phyloP scores from a whole-genome alignment of 768 basidiomycete genomes.

The Boletus sp. region DNA sequence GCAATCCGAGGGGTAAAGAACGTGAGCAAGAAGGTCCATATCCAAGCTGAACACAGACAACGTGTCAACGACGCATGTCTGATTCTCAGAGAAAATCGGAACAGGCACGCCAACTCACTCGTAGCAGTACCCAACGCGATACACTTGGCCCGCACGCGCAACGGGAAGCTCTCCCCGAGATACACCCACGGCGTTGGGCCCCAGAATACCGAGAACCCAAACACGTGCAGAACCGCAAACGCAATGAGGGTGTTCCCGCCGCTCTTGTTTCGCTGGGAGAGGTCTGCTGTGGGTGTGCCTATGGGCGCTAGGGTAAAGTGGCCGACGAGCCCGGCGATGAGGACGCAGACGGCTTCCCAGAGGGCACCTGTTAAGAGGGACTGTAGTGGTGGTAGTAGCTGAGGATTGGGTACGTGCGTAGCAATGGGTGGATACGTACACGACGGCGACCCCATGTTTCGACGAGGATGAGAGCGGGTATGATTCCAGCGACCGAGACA shows the following conservation, averaged over 20 bases:
- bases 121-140: constrained; percentile 68
- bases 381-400: neutral
- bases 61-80: neutral
- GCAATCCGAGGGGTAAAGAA: constrained; percentile 73
- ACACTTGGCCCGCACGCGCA: constrained; percentile 70
- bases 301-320: constrained; percentile 61
- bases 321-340: constrained; percentile 69
- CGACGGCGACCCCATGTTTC: constrained; percentile 72
- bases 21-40: constrained; percentile 72
- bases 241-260: constrained; percentile 56
- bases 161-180: constrained; percentile 77
- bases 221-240: constrained; percentile 72
- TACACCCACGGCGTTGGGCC: constrained; percentile 75
- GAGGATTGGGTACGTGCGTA: constrained; percentile 23
- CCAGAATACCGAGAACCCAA: constrained; percentile 71
- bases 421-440: constrained; percentile 31
- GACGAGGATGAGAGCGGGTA: constrained; percentile 66
- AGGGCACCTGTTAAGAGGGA: constrained; percentile 41
- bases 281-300: constrained; percentile 41
- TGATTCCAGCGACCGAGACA: constrained; percentile 68
- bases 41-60: constrained; percentile 39
- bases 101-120: constrained; percentile 27
- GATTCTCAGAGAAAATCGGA: neutral
- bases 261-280: constrained; percentile 53
- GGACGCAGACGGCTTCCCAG: constrained; percentile 54